Percentiles rank a stretch among this genome's conserved stretches.
Evolutionary conservation across 805 yeast genomes (phyloP).

Genomic region (Metschnikowia sp.): DNA sequence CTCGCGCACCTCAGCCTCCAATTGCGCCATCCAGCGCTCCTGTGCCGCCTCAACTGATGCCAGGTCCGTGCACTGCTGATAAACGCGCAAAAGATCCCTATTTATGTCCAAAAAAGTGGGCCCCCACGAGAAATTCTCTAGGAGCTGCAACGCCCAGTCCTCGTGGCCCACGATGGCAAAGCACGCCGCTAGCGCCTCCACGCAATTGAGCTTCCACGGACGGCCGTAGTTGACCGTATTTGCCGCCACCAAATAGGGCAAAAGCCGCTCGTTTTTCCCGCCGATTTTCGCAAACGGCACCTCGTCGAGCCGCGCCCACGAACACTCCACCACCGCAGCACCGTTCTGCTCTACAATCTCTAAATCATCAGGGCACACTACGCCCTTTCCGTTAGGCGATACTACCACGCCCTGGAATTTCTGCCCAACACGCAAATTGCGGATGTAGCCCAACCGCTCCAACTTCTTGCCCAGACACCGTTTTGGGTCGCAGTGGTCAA

Average conservation of each 20-base stretch:
- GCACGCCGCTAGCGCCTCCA: conserved; percentile 96
- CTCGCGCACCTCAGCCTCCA: conserved; percentile 64
- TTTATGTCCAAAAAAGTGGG: conserved; percentile 80
- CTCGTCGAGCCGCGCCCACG: conserved; percentile 97
- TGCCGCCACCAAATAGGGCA: conserved; percentile 93
- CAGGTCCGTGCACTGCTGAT: conserved; percentile 77
- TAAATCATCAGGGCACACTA: conserved; percentile 84
- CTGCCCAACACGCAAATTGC: conserved; percentile 82
- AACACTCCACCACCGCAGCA: conserved; percentile 97
- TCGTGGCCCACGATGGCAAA: conserved; percentile 87
- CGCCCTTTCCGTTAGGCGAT: conserved; percentile 86
- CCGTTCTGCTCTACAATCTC: conserved; percentile 76
- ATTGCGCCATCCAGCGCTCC: conserved; percentile 63
- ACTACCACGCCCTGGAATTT: conserved; percentile 89
- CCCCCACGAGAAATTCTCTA: conserved; percentile 91
- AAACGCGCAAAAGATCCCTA: conserved; percentile 68
- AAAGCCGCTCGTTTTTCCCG: conserved; percentile 78
- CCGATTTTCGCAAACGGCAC: conserved; percentile 93
- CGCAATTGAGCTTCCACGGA: conserved; percentile 95
- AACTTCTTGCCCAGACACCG: conserved; percentile 94
- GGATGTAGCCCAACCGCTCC: conserved; percentile 82
- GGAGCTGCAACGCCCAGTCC: conserved; percentile 81
- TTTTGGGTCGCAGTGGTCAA: conserved; percentile 97
- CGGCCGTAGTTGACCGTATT: conserved; percentile 96
- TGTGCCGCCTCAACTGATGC: conserved; percentile 72